Base-by-base conservation (phyloP, 441 rosid species). In the Brassica hybrid region DNA sequence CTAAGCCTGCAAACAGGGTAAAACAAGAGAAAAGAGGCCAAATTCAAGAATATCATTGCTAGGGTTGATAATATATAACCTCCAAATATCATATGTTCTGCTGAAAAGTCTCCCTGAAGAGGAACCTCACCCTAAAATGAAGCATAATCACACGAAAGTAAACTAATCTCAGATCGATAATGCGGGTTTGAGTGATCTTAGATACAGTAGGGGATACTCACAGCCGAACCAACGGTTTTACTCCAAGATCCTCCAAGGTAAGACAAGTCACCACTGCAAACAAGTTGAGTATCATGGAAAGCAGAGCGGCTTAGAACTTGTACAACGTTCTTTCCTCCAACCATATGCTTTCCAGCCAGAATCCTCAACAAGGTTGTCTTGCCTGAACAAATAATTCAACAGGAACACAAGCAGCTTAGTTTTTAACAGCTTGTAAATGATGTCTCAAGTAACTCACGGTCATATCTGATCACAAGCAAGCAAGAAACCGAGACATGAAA, bases 181-280 rank as follows among this genome's bases (percentile, higher is more conserved):
- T 5, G 4, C 2, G 9, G 18, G 7, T 14, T 41, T n/a, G 18
- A 12, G 32, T n/a, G 5, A 25, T 41, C 11, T 5, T 32, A 36
- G 48, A 50, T 52, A n/a, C n/a, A 60, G 41, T 48, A 43, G 69
- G 41, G 4, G 48, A 41, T 72, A 86, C 97, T 85, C 77, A 90
- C 94, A 82, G 96, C 91, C 30, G 86, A 86, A 77, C 94, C 89
- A 78, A 85, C 77, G 36, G 87, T 88, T 88, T 88, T 90, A 81
- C 89, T 90, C 94, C 94, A 94, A 45, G 99, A 94, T 43, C 90
- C 94, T 60, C 91, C 94, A 62, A 89, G 81, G 19, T 90, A 88
- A 62, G 94, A 83, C 73, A 90, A 78, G 82, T 86, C 91, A 66
- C 94, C 94, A 1, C 83, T 62, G 63, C 94, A 90, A 69, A 88